Percentiles rank a stretch among this genome's conserved stretches.
Conservation (phyloP, 306 rosid species). For the Castanea sativa region DNA sequence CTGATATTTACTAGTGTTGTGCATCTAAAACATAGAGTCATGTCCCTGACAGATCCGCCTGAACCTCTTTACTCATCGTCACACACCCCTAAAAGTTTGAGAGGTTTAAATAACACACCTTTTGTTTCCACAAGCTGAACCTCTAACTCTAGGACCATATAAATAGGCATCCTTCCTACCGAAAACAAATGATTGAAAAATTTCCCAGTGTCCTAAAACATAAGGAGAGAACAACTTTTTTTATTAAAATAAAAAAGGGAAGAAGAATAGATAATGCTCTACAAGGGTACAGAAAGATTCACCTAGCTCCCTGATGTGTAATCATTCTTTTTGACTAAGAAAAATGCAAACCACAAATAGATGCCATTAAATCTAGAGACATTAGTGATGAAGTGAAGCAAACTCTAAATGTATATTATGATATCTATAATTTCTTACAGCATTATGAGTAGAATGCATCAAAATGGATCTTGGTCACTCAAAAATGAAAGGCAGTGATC, state of each 20-base stretch:
- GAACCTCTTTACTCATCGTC: not conserved
- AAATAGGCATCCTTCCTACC: not conserved
- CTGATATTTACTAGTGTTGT: not conserved
- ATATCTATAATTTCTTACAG: not conserved
- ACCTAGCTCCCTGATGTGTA: not conserved
- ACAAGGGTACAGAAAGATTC: not conserved
- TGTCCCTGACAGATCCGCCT: not conserved
- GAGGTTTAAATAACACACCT: not conserved
- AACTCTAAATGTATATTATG: not conserved
- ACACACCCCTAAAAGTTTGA: not conserved
- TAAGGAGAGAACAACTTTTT: not conserved
- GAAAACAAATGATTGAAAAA: not conserved
- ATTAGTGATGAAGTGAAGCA: too few relatives aligned
- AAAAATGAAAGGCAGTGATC: not conserved
- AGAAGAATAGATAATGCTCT: not conserved
- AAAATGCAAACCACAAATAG: not conserved
- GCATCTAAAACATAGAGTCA: not conserved
- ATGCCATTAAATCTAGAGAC: not conserved
- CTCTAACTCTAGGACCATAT: not conserved
- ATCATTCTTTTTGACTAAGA: not conserved
- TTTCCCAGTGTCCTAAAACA: not conserved
- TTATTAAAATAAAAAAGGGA: not conserved
- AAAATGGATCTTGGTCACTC: not conserved
- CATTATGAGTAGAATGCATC: not conserved
- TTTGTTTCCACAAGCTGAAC: not conserved